These are phyloP conservation scores for Colletotrichum zoysiae DNA, from an alignment of 2,329 filamentous ascomycete species.

Conservation along the genomic window DNA sequence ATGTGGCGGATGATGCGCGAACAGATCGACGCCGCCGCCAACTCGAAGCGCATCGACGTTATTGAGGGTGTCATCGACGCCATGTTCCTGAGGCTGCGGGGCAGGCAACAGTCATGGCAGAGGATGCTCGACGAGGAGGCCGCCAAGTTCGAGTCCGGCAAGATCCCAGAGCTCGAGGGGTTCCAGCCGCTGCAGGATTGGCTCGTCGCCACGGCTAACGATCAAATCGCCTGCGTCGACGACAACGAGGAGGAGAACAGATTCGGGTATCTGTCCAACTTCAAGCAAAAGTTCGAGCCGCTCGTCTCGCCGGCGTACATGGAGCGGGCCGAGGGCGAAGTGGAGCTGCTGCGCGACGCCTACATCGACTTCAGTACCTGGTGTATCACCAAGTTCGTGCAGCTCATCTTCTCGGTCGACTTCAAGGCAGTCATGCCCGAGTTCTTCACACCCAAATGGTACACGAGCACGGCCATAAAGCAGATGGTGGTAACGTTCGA, in stretches of 20 bases:
- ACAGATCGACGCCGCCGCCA: constrained; percentile 86
- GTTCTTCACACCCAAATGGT: constrained; percentile 94
- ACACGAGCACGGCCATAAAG: constrained; percentile 86
- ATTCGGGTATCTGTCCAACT: constrained; percentile 86
- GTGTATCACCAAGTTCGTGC: constrained; percentile 88
- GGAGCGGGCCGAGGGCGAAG: constrained; percentile 78
- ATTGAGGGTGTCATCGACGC: constrained; percentile 95
- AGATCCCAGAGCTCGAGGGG: constrained; percentile 69
- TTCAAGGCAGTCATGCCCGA: constrained; percentile 86
- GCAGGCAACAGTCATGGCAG: constrained; percentile 88
- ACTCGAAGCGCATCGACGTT: constrained; percentile 88
- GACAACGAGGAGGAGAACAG: constrained; percentile 84
- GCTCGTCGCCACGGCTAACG: constrained; percentile 96
- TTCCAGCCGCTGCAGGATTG: constrained; percentile 92
- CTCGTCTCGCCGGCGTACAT: constrained; percentile 85
- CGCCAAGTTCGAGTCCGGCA: constrained; percentile 74
- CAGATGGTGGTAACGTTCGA: constrained; percentile 95
- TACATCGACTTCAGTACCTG: constrained; percentile 96
- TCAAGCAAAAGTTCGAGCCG: constrained; percentile 85
- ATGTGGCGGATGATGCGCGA: constrained; percentile 98
- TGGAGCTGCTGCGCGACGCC: constrained; percentile 83
- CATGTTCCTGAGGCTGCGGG: constrained; percentile 90
- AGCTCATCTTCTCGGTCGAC: constrained; percentile 90
- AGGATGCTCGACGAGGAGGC: constrained; percentile 89
- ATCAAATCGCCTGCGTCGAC: constrained; percentile 98